Evolutionary conservation across 345 rosid genomes (phyloP), one percentile per base, ranked within the genome.

Genomic region (Psidium friedrichsthalianum): DNA sequence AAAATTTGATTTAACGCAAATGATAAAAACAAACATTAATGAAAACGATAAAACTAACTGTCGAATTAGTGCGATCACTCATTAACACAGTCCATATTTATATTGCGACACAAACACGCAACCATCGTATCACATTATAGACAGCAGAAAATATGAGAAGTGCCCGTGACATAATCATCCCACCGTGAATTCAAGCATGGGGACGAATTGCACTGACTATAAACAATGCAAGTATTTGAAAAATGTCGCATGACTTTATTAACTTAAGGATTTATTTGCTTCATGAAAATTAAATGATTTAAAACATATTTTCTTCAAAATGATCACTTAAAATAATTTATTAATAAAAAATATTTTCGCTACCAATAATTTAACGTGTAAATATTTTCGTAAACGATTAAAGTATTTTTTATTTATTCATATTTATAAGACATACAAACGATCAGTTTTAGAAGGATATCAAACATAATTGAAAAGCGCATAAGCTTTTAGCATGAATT

Each of bases 21-120:
- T 21, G 25, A 4, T 20, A 21, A 56, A 56, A 11, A n/a, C 1
- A 12, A n/a, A 36, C 27, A 7, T 4, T 40, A 1, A 12, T 6
- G 18, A 29, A 59, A 59, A 58, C 36, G n/a, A 2, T 1, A 58
- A 11, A 2, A 11, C 36, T 0, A n/a, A n/a, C 3, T 12, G 3
- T 58, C 8, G n/a, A n/a, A 1, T 59, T n/a, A 59, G 13, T 6
- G 36, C 36, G 3, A 59, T 18, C 36, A 5, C 16, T 2, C 16
- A 0, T 29, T 58, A 25, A 57, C 0, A 7, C 0, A 0, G 3
- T n/a, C 8, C 15, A 1, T 11, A 10, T 58, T 22, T 0, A 0
- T 56, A 22, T 56, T 6, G 2, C 5, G 6, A 9, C 59, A 22
- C 59, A 56, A 24, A 6, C 74, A 3, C 1, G 5, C 6, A 16